phyloP scores from a whole-genome alignment of 2,329 filamentous ascomycete species.

The Pseudocercospora fuligena region DNA sequence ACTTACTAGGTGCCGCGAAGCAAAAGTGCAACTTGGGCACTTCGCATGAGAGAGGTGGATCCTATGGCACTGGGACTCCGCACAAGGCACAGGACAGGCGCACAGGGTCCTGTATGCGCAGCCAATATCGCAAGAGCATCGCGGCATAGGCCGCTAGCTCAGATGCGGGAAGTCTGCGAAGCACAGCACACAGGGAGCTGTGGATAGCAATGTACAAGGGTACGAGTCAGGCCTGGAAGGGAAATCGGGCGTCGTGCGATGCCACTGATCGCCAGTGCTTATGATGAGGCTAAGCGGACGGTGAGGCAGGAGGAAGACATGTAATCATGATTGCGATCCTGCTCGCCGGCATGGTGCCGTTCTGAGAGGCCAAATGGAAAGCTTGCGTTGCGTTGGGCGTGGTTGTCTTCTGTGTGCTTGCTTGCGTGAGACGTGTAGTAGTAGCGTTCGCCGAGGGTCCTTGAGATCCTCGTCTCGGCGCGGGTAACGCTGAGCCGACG shows the following conservation, averaged over 20 bases:
- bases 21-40: slow-evolving; percentile 4
- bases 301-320: slow-evolving; percentile 13
- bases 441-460: background rate
- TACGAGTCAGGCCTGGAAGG: slow-evolving; percentile 19
- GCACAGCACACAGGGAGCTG: slow-evolving; percentile 3
- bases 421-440: slow-evolving; percentile 10
- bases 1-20: background rate
- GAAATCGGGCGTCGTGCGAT: slow-evolving; percentile 11
- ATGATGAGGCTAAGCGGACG: slow-evolving; percentile 17
- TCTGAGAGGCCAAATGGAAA: too few species aligned
- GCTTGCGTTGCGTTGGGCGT: background rate
- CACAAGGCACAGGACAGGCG: slow-evolving; percentile 2
- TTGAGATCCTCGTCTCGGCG: background rate
- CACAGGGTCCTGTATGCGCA: slow-evolving; percentile 13
- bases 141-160: slow-evolving; percentile 18
- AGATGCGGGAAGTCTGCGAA: slow-evolving; percentile 14
- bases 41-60: slow-evolving; percentile 17
- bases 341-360: slow-evolving; percentile 15
- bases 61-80: slow-evolving; percentile 3
- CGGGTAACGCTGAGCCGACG: slow-evolving; percentile 1
- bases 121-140: slow-evolving; percentile 15
- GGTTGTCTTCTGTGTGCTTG: background rate
- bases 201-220: slow-evolving; percentile 11
- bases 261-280: slow-evolving; percentile 19
- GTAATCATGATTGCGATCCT: background rate